Base-by-base conservation (phyloP, 2,329 filamentous ascomycete genomes). In the Raffaelea ambrosiae region DNA sequence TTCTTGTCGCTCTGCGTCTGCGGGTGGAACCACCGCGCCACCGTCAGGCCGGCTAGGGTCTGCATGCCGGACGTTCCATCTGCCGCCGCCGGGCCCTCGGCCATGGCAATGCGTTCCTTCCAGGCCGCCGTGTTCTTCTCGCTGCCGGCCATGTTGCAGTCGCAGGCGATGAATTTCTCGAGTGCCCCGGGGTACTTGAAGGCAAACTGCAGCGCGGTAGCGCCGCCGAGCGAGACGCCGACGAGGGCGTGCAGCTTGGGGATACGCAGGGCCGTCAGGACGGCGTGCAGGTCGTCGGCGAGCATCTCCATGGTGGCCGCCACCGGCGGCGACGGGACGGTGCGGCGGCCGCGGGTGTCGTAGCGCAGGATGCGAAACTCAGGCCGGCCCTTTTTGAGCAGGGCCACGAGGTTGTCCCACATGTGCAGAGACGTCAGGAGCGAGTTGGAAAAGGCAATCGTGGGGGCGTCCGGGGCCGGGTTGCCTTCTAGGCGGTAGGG, bases 211-310 rank as follows among this genome's bases (percentile, higher is more conserved):
- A 93, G 74, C 1, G 83, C 74, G 1, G 88, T 93, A 2, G 84
- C 86, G 46, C 88, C 88, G 53, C 88, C 88, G 62, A 93, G 80
- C 33, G 82, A 87, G 3, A 94, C 88, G 19, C 88, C 88, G 19
- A 93, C 69, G 0, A 91, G 68, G 0, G 77, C 72, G 31, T 83
- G 77, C 0, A 86, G 78, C 57, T 77, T 76, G 10, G 75, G 70
- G 39, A 90, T 81, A 43, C 85, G 78, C 26, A 94, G 72, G 0
- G 83, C 79, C 46, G 82, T 72, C 3, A 94, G 76, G 1, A 95
- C 63, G 0, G 70, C 63, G 35, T 73, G 69, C 20, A 93, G 69
- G 59, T 94, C 88, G 8, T 76, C 72, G 3, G 85, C 77, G 0
- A 93, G 71, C 3, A 81, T 66, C 54, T 85, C 79, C 38, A 91